Base-by-base conservation (phyloP, 2,329 filamentous ascomycete genomes). In the Colletotrichum sidae region DNA sequence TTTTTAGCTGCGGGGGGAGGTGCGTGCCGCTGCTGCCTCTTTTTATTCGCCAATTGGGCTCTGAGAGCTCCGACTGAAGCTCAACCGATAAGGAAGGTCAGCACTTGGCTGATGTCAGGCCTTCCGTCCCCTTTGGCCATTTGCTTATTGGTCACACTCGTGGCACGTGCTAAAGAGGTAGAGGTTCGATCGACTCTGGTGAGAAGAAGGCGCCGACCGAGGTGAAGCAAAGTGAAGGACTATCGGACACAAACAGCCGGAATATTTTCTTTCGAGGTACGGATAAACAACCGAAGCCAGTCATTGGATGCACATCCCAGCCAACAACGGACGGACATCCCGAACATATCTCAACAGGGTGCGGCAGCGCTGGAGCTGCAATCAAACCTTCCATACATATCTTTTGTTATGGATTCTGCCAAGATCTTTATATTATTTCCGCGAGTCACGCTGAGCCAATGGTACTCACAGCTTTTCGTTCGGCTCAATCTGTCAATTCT, bases 31-130 rank as follows among this genome's bases (percentile, higher is more conserved):
- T 47, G 53, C 57, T 37, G 42, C 49, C 58, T 39, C 41, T 25
- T 33, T 45, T 57, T 15, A 65, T 65, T 65, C 47, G 62, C 25
- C 62, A 62, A 65, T 62, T 62, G 39, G 33, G 6, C 15, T 6
- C 25, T 47, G 11, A 50, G 6, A 56, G 41, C 62, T 62, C 41
- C 15, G n/a, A 33, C 8, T 38, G 38, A 8, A 44, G 44, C 44
- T 50, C 25, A 25, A 44, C 52, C 39, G 61, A 60, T 45, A 44
- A 38, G 55, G 60, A 54, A 60, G 60, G 37, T 59, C 15, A 17
- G 25, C 13, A 17, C 25, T 12, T 15, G 13, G 41, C 41, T 39
- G 53, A 38, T 46, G 34, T 49, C 44, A 56, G 37, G 35, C 35
- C 49, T 15, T 38, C 51, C 33, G 17, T 50, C 33, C 54, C 11